Evolutionary conservation across 2,329 filamentous ascomycete species (phyloP), one percentile per base, ranked within the genome.

Genomic region (Fusarium sp.): DNA sequence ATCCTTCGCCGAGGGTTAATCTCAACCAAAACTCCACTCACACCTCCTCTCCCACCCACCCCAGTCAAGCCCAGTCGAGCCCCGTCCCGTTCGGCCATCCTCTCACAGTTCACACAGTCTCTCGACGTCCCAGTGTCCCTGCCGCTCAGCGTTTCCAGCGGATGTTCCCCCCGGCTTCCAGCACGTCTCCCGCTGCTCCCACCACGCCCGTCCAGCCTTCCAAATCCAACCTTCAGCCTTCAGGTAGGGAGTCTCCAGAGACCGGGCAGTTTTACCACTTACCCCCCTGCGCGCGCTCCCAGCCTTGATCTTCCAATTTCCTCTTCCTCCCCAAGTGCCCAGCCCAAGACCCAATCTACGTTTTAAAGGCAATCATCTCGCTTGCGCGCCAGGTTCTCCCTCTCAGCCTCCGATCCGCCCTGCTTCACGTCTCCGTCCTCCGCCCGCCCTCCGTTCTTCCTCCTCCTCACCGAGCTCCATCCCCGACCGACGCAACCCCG

Each of bases 361-460:
- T 82, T 60, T 84, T 81, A 81, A 81, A 82, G 82, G 82, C 82
- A 84, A 84, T 86, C 86, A 87, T 87, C 80, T 88, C 86, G 86
- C 86, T 87, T 87, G 85, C 82, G 82, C 83, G 83, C 83, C 82
- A 82, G 80, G 81, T 80, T 81, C 81, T 81, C 82, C 81, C 82
- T 81, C 81, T 85, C 83, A 86, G 85, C 84, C 83, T 85, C 82
- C 81, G 82, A 83, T 82, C 84, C 83, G 81, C 79, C 80, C 77
- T 76, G 77, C 78, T 60, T 78, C 66, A 78, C 70, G 71, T 66
- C 59, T 72, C 71, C 68, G 71, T 77, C 71, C 60, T 67, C 73
- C 71, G 65, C 61, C 68, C 69, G 69, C 66, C 68, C 63, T 75
- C 75, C 71, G 74, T 77, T 72, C 65, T 72, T 76, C 71, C 69